Evolutionary conservation across 1,284 basidiomycete species (phyloP), one percentile per base, ranked within the genome.

Genomic region (Puccinia novopanici): DNA sequence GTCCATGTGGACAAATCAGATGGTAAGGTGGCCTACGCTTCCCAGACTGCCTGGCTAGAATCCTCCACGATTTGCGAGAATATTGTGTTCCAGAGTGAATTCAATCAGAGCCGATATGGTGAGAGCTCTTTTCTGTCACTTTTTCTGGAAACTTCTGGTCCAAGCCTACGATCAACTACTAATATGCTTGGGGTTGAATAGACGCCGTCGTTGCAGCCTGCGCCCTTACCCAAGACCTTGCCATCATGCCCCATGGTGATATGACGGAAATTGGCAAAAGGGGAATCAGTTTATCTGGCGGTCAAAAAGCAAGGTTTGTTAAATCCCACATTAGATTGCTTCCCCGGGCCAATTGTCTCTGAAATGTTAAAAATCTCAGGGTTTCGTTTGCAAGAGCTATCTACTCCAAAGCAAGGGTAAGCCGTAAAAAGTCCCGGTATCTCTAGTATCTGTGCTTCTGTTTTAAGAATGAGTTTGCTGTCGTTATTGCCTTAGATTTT

Each of bases 211-310:
- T 80, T 22, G 50, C 50, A 15, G 79, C 79, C 0, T 80, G 79
- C 45, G 79, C 79, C 4, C 40, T 80, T 2, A 65, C 59, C 24
- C 79, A 80, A 45, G 79, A 80, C 72, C 63, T 80, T 73, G 37
- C 45, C 37, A 67, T 75, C n/a, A 73, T 80, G 45, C 79, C 70
- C 42, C 79, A 80, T 54, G 79, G 79, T 22, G 79, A 80, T 50
- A 61, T 55, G 68, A 80, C 79, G 74, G 79, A 80, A 67, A 80
- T 80, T 50, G 79, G 79, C n/a, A 71, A 80, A 30, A 80, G 65
- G 50, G 79, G 79, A 13, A 74, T 80, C 22, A 80, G 79, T 68
- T n/a, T 80, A 37, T 80, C 79, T 37, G 79, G 79, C 8, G 79
- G 79, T 30, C 79, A 80, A 45, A 80, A 80, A 55, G 79, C 79